Evolutionary conservation across 2,329 filamentous ascomycete genomes (phyloP), one percentile per base, ranked within the genome.

Genomic region (Raffaelea arxii): DNA sequence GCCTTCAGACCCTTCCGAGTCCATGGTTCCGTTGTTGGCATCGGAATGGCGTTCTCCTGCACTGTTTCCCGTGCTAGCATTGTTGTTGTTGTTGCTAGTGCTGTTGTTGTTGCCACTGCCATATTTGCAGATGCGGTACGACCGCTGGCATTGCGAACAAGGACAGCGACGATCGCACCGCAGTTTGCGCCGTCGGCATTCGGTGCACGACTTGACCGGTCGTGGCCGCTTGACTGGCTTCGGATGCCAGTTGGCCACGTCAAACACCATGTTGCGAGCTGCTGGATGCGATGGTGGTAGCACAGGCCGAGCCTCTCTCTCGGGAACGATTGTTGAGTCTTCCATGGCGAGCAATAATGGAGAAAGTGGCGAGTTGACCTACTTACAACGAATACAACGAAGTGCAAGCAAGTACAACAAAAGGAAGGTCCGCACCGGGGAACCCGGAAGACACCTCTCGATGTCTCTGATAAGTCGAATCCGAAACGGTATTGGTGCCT

Each of bases 81-180:
- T 58, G 41, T 74, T 71, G 21, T 25, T 43, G 32, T 23, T 47
- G 36, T 36, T 25, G 27, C 64, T 64, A 4, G 39, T 25, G 39
- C 27, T 43, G 9, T 72, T 70, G 25, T 71, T 67, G 47, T 74
- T 70, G 19, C 71, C 65, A 22, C 71, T 64, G 53, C 53, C 53
- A 37, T 78, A 78, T 53, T 65, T 71, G 61, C 75, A 78, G 35
- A 60, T 55, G 30, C 74, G 71, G 52, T 67, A 69, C n/a, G 73
- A 74, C 57, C 75, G 77, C 43, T 74, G 71, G 56, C 76, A 80
- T 56, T 78, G 75, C 6, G 72, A 72, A 54, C 76, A 80, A 4
- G 74, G 74, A 38, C 67, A 64, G n/a, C 69, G 63, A 39, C 76
- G 68, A 57, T 79, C 74, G 59, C 76, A 80, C 49, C 69, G 67